A percentile compares a stretch with the other conserved stretches of the same genome.
phyloP scores from a whole-genome alignment of 345 rosid genomes.

The Populus deltoides region DNA sequence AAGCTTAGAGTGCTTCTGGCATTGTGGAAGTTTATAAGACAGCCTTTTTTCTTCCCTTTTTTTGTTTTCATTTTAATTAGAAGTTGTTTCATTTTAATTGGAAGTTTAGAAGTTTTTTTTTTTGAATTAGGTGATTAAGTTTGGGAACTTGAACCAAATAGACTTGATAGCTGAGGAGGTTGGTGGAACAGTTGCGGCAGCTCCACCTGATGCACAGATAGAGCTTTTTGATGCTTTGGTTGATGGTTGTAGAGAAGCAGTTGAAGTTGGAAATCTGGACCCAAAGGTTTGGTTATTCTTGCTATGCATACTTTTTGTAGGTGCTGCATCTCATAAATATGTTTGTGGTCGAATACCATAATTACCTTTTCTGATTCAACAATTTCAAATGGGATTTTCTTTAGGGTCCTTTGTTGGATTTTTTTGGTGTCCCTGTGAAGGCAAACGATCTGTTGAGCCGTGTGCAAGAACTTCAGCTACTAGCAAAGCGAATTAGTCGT shows the following conservation, averaged over 20 bases:
- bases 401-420: conserved; percentile 91
- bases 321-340: neutral
- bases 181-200: conserved; percentile 77
- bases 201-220: conserved; percentile 75
- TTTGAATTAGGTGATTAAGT: conserved; percentile 72
- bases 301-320: neutral
- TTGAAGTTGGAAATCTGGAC: conserved; percentile 59
- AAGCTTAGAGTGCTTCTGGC: neutral
- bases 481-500: conserved; percentile 74
- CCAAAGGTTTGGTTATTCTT: conserved; percentile 55
- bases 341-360: neutral
- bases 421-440: conserved; percentile 96
- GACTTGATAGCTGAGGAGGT: conserved; percentile 67
- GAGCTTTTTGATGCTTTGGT: conserved; percentile 86
- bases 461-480: conserved; percentile 81
- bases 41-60: neutral
- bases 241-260: conserved; percentile 86
- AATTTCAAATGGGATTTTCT: conserved; percentile 15
- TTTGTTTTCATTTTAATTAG: neutral
- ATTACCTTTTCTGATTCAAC: neutral
- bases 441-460: conserved; percentile 80
- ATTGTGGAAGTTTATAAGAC: neutral
- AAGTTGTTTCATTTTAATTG: too few relatives aligned
- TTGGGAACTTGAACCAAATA: conserved; percentile 80
- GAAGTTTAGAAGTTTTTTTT: too few relatives aligned